Conservation (phyloP, 768 basidiomycete genomes). For the Mrakia frigida region DNA sequence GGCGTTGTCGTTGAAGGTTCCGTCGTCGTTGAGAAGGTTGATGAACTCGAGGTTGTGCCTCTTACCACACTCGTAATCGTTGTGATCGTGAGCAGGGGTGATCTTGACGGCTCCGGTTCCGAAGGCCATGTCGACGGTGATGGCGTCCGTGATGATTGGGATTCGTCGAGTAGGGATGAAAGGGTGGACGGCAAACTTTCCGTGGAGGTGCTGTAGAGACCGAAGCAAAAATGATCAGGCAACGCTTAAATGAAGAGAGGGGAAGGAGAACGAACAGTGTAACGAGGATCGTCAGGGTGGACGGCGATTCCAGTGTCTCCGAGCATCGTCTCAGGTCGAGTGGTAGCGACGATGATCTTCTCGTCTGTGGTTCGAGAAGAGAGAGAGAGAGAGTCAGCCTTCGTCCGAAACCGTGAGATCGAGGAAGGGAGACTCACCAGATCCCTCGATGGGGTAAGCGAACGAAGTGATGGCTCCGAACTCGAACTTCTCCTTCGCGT, state of each 20-base stretch:
- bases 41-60: slow-evolving; percentile 85
- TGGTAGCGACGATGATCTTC: slow-evolving; percentile 87
- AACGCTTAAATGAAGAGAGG: too few species aligned
- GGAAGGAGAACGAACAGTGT: slow-evolving; percentile 48
- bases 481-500: slow-evolving; percentile 89
- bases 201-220: slow-evolving; percentile 69
- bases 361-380: slow-evolving; percentile 55
- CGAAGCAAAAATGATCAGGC: neutral
- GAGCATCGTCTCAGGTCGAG: slow-evolving; percentile 96
- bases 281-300: slow-evolving; percentile 85
- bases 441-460: slow-evolving; percentile 82
- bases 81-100: slow-evolving; percentile 94
- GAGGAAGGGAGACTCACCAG: slow-evolving; percentile 38
- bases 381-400: too few species aligned
- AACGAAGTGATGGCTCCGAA: slow-evolving; percentile 97
- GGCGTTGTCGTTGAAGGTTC: slow-evolving; percentile 85
- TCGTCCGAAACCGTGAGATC: too few species aligned
- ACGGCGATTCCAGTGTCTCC: slow-evolving; percentile 97
- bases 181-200: slow-evolving; percentile 83
- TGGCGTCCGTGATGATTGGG: slow-evolving; percentile 79
- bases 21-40: slow-evolving; percentile 93
- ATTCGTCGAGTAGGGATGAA: slow-evolving; percentile 73
- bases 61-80: slow-evolving; percentile 90
- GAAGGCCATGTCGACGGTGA: slow-evolving; percentile 85
- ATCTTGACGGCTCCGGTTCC: slow-evolving; percentile 99